Conservation (phyloP, 2,329 filamentous ascomycete genomes). For the Seiridium unicorne region DNA sequence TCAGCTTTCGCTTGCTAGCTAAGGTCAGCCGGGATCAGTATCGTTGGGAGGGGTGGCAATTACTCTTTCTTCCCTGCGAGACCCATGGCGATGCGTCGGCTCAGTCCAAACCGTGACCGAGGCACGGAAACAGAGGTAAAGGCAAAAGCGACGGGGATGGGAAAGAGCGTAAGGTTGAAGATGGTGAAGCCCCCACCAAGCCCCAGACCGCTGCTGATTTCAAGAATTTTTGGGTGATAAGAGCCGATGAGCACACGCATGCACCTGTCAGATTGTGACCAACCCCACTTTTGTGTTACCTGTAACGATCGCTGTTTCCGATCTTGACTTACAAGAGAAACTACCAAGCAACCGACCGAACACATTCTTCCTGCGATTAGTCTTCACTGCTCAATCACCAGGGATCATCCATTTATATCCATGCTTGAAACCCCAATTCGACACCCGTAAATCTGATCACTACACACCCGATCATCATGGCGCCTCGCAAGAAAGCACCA, state of each 20-base stretch:
- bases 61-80: conserved; percentile 68
- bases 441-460: too few relatives aligned
- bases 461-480: background rate
- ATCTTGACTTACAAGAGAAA: too few relatives aligned
- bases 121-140: background rate
- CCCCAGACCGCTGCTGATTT: background rate
- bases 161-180: background rate
- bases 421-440: too few relatives aligned
- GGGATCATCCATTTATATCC: too few relatives aligned
- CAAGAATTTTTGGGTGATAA: conserved; percentile 7
- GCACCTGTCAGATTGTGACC: background rate
- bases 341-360: too few relatives aligned
- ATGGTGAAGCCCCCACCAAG: conserved; percentile 6
- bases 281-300: background rate
- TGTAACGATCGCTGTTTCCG: background rate
- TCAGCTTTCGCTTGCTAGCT: conserved; percentile 63
- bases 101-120: too few relatives aligned
- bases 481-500: background rate
- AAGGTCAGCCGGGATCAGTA: conserved; percentile 10
- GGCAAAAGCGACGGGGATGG: background rate
- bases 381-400: too few relatives aligned
- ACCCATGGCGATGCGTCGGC: conserved; percentile 50
- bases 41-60: background rate
- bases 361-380: too few relatives aligned
- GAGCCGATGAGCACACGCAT: background rate